Conservation (phyloP, 2,329 filamentous ascomycete species). For the Exophiala viscosa region DNA sequence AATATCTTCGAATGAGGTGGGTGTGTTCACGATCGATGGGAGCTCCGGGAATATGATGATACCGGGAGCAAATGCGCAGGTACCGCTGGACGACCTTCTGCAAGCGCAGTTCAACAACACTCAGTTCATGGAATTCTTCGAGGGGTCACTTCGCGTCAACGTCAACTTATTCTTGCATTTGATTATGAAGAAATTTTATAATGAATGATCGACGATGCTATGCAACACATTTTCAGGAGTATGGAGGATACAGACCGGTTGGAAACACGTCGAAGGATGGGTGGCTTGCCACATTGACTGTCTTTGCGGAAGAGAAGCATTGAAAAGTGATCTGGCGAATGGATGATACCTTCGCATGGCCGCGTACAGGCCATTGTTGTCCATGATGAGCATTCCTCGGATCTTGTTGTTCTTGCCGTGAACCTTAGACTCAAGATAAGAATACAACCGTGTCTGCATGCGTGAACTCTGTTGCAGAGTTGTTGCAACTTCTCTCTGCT, state of each 20-base stretch:
- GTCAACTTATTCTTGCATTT: conserved; percentile 95
- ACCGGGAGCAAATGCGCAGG: conserved; percentile 80
- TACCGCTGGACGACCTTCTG: conserved; percentile 87
- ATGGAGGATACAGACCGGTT: neutral
- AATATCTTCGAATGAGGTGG: conserved; percentile 89
- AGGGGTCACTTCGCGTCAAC: conserved; percentile 79
- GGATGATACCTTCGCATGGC: too few relatives aligned
- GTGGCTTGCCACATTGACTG: neutral
- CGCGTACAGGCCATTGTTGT: neutral
- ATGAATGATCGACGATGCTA: conserved; percentile 35
- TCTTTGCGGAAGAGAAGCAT: too few relatives aligned
- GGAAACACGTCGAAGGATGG: neutral
- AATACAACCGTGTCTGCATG: too few relatives aligned
- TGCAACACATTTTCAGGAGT: conserved; percentile 1
- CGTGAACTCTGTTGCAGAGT: too few relatives aligned
- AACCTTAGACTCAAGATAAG: too few relatives aligned
- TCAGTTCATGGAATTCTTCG: conserved; percentile 93
- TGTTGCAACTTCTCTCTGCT: too few relatives aligned
- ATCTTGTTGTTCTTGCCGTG: too few relatives aligned
- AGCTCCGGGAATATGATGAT: conserved; percentile 92
- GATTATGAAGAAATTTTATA: conserved; percentile 98
- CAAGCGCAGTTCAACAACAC: conserved; percentile 97
- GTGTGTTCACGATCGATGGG: conserved; percentile 88
- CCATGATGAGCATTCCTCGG: neutral
- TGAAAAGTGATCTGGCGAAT: too few relatives aligned